These are phyloP conservation scores for Geopyxis carbonaria DNA, from an alignment of 495 filamentous ascomycete species.

Conservation along the genomic window DNA sequence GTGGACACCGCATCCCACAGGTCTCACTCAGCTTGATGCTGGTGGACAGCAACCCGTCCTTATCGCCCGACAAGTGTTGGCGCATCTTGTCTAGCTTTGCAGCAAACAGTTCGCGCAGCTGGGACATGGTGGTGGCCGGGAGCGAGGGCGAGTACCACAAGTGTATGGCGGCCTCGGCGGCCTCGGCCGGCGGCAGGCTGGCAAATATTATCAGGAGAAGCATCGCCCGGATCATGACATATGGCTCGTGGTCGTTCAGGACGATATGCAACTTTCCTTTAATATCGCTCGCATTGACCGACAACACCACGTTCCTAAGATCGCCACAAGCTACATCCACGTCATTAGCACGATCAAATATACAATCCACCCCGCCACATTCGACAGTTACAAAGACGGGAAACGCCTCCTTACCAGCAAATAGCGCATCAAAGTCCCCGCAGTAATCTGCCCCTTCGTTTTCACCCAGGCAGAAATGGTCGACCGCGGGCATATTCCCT, in stretches of 20 bases:
- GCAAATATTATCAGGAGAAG: conserved; percentile 9
- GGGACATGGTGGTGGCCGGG: neutral
- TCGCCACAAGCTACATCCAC: conserved; percentile 5
- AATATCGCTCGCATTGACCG: conserved; percentile 5
- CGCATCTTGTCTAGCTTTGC: neutral
- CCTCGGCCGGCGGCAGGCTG: conserved; percentile 1
- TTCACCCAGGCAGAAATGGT: conserved; percentile 3
- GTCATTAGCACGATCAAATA: neutral
- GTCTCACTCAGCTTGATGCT: conserved; percentile 3
- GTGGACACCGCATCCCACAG: conserved; percentile 1
- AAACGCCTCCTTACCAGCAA: conserved; percentile 2
- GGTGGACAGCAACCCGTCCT: neutral
- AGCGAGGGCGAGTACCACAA: conserved; percentile 7
- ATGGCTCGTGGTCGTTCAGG: neutral
- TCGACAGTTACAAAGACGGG: neutral
- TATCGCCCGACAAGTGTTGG: neutral
- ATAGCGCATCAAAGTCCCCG: conserved; percentile 5
- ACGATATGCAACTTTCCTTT: neutral
- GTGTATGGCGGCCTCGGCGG: conserved; percentile 8
- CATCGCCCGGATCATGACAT: neutral
- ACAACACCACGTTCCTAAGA: conserved; percentile 2
- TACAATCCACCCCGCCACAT: too few species aligned
- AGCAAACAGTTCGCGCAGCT: neutral
- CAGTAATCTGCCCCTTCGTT: conserved; percentile 8
- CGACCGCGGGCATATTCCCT: conserved; percentile 4